Percentiles rank a stretch among this genome's conserved stretches.
Conservation (phyloP, 2,329 filamentous ascomycete species). For the Sporothrix euskadiensis region DNA sequence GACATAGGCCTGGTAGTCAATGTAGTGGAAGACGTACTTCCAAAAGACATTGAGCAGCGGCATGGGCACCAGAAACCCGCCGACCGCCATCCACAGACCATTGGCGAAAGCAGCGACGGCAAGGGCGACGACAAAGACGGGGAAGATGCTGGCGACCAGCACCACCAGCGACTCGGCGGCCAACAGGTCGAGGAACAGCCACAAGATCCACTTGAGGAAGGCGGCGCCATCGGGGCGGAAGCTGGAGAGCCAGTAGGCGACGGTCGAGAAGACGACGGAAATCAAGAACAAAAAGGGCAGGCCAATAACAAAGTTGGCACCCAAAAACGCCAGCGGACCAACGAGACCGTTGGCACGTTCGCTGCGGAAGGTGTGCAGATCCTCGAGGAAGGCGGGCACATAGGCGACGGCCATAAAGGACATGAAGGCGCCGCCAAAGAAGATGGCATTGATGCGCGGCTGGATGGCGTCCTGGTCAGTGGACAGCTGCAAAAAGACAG, state of each 20-base stretch:
- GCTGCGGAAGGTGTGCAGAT: slow-evolving; percentile 70
- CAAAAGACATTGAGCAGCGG: slow-evolving; percentile 77
- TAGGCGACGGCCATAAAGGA: slow-evolving; percentile 84
- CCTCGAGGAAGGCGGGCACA: slow-evolving; percentile 80
- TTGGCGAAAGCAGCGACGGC: slow-evolving; percentile 83
- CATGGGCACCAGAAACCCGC: slow-evolving; percentile 76
- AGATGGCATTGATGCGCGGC: slow-evolving; percentile 77
- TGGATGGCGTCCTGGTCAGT: slow-evolving; percentile 72
- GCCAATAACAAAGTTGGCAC: slow-evolving; percentile 81
- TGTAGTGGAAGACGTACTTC: slow-evolving; percentile 85
- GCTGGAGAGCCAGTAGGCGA: slow-evolving; percentile 79
- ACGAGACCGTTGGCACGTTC: slow-evolving; percentile 82
- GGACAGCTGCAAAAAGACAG: slow-evolving; percentile 75
- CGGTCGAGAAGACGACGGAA: slow-evolving; percentile 69
- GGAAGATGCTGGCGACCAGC: slow-evolving; percentile 69
- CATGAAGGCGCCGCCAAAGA: slow-evolving; percentile 74
- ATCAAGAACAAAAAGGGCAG: slow-evolving; percentile 80
- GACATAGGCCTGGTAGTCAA: slow-evolving; percentile 83
- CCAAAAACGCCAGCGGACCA: slow-evolving; percentile 68
- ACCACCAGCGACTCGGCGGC: slow-evolving; percentile 83
- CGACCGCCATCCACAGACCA: slow-evolving; percentile 85
- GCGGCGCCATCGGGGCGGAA: slow-evolving; percentile 64
- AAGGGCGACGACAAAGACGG: slow-evolving; percentile 76
- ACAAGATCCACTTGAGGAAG: slow-evolving; percentile 79
- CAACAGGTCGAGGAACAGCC: slow-evolving; percentile 81